Base-by-base conservation (phyloP, 176 grass and related monocot genomes). In the Bromus sterilis region DNA sequence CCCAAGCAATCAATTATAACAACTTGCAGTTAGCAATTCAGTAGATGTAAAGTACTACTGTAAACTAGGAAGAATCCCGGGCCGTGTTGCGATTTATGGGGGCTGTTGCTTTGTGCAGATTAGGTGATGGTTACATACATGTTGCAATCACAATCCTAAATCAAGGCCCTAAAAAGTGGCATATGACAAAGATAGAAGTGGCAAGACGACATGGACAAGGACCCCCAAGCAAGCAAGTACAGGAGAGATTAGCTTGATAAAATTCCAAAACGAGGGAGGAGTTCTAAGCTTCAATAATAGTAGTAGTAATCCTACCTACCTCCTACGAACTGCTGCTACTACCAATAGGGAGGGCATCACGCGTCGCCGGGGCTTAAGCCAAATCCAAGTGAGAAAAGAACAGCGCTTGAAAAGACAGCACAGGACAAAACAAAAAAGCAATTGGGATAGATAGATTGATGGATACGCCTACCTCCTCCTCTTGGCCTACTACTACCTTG, bases 351-450 rank as follows among this genome's bases (percentile, higher is more conserved):
- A 28, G 26, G 33, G 39, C 35, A 7, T 40, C n/a, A 57, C 71
- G 66, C 32, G 55, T 76, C 48, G 48, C 21, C 71, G 74, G 32
- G 59, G 55, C 63, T 21, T 44, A 69, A 69, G 48, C 64, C 72
- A 85, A 89, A 85, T 89, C 82, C 24, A 76, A 65, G 73, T 9
- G 14, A 26, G 76, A 61, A 53, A 40, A 39, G 13, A 67, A 69
- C 37, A 42, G 31, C 25, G 4, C 7, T 15, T 48, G 83, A 82
- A 86, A 86, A 86, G 88, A 89, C 88, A 78, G 83, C 82, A 81
- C 87, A 77, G 71, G 82, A 89, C 87, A 89, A 85, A 82, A 85
- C 77, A 81, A 81, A 73, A 73, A 85, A 81, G 87, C 78, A 80
- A 81, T 44, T 16, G 40, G 39, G 23, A 71, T 49, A 7, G 46